Evolutionary conservation across 805 yeast genomes (phyloP).

Genomic region (Schwanniomyces occidentalis): DNA sequence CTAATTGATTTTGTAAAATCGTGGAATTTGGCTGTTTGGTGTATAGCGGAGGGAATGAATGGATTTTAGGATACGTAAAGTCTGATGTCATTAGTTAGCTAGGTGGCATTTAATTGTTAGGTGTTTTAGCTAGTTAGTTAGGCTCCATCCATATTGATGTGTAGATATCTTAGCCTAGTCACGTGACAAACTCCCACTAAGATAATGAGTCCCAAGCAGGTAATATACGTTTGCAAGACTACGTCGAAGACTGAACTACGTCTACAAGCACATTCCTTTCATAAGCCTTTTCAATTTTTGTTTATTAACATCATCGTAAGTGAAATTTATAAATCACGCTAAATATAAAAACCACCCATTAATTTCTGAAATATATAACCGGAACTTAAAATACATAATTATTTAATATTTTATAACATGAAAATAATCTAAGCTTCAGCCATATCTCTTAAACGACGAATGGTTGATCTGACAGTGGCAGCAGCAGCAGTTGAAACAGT

Average conservation of each 20-base stretch:
- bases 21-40: conserved; percentile 85
- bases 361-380: conserved; percentile 4
- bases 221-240: no score
- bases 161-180: no score
- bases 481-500: conserved; percentile 99
- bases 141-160: no score
- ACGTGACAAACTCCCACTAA: no score
- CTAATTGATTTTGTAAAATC: conserved; percentile 72
- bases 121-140: no score
- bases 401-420: conserved; percentile 7
- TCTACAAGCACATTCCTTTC: no score
- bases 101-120: not conserved
- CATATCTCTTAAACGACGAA: conserved; percentile 99
- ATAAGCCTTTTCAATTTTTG: conserved; percentile 6
- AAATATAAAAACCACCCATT: conserved; percentile 8
- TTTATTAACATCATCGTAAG: conserved; percentile 10
- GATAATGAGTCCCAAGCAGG: no score
- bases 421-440: conserved; percentile 87
- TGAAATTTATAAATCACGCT: conserved; percentile 3
- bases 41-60: conserved; percentile 83
- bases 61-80: conserved; percentile 43
- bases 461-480: conserved; percentile 99
- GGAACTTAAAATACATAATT: conserved; percentile 23
- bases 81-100: conserved; percentile 3
- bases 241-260: no score